Evolutionary conservation across 768 basidiomycete genomes (phyloP).

Genomic region (Tricholoma bakamatsutake): DNA sequence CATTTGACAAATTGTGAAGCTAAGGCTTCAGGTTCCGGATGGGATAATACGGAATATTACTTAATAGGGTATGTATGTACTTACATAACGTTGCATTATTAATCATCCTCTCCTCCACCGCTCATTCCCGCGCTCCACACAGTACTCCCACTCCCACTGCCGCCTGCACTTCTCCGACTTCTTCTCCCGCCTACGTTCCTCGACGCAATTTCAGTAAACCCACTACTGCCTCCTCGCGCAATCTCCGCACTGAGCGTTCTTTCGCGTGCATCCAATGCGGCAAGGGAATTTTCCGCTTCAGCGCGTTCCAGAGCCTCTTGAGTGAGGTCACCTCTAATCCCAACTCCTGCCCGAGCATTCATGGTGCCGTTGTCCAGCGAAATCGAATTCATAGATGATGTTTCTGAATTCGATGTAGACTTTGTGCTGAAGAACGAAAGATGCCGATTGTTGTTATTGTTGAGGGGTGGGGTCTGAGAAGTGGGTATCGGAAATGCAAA

Average conservation of each 20-base stretch:
- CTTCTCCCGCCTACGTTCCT: slow-evolving; percentile 51
- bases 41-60: too few species aligned
- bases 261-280: slow-evolving; percentile 78
- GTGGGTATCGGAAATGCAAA: slow-evolving; percentile 21
- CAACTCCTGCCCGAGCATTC: slow-evolving; percentile 24
- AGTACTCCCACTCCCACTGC: slow-evolving; percentile 70
- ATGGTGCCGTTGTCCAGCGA: slow-evolving; percentile 21
- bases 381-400: slow-evolving; percentile 43
- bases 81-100: not conserved
- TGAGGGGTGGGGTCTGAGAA: slow-evolving; percentile 20
- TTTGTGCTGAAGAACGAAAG: slow-evolving; percentile 72
- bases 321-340: slow-evolving; percentile 47
- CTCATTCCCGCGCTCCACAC: slow-evolving; percentile 87
- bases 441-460: slow-evolving; percentile 38
- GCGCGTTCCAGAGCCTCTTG: slow-evolving; percentile 74
- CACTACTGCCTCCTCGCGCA: slow-evolving; percentile 63
- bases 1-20: slow-evolving; percentile 3
- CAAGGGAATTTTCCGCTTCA: slow-evolving; percentile 71
- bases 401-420: slow-evolving; percentile 35
- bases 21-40: too few species aligned
- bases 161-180: slow-evolving; percentile 53
- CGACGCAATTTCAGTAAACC: slow-evolving; percentile 72
- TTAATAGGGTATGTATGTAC: too few species aligned
- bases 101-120: slow-evolving; percentile 43
- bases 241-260: slow-evolving; percentile 66